A percentile compares a stretch with the other conserved stretches of the same genome.
These are phyloP conservation scores for Aspergillus amoenus DNA, from an alignment of 2,329 filamentous ascomycete species.

Conservation along the genomic window DNA sequence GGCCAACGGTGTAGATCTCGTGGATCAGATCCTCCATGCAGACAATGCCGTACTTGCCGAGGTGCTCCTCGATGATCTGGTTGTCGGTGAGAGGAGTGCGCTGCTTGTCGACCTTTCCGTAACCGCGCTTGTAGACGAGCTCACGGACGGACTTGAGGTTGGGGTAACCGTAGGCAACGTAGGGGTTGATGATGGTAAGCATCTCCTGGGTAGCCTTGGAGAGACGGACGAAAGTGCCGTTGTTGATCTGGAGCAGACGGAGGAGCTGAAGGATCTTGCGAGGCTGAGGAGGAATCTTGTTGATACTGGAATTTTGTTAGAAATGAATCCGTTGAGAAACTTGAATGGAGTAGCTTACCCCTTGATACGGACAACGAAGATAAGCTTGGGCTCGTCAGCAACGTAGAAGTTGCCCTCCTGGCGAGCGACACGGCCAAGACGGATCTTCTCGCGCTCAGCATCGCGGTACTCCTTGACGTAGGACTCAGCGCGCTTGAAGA, in stretches of 20 bases:
- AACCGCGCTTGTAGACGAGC: constrained; percentile 99
- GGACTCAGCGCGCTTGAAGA: constrained; percentile 99
- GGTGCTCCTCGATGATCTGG: constrained; percentile 91
- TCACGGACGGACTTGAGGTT: constrained; percentile 99
- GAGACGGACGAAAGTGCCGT: constrained; percentile 94
- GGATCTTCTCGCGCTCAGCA: constrained; percentile 96
- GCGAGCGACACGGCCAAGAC: constrained; percentile 85
- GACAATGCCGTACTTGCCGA: constrained; percentile 98
- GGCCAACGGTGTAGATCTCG: constrained; percentile 97
- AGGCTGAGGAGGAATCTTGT: constrained; percentile 99
- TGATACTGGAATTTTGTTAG: constrained; percentile 70
- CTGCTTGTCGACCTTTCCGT: constrained; percentile 99
- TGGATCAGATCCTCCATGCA: constrained; percentile 99
- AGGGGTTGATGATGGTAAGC: constrained; percentile 98
- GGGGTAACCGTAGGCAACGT: constrained; percentile 98
- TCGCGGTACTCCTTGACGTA: constrained; percentile 99
- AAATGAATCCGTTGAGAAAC: neutral
- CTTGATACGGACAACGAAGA: constrained; percentile 99
- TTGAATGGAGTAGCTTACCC: constrained; percentile 55
- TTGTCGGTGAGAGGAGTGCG: constrained; percentile 96
- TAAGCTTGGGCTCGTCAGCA: constrained; percentile 89
- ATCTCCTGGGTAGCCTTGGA: constrained; percentile 98
- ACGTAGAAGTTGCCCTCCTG: constrained; percentile 92
- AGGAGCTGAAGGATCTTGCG: constrained; percentile 99
- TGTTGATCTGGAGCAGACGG: constrained; percentile 99